phyloP scores from a whole-genome alignment of 2,329 filamentous ascomycete species.

The Chaetomium sp. region DNA sequence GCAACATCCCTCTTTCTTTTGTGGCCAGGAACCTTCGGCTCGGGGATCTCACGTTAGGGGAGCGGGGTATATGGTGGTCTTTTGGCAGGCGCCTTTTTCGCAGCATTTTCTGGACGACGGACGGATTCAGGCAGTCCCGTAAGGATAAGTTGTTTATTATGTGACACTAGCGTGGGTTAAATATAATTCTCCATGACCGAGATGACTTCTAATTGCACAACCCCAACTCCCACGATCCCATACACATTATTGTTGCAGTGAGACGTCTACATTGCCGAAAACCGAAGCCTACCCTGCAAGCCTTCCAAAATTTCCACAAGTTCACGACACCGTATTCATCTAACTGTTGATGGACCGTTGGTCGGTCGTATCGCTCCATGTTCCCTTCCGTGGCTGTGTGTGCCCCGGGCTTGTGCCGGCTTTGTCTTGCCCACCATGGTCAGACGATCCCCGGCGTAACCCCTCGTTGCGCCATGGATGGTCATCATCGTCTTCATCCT shows the following conservation, averaged over 20 bases:
- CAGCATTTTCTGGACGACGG: conserved; percentile 2
- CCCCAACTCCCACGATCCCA: neutral
- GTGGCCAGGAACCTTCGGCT: no score
- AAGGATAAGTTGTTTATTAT: neutral
- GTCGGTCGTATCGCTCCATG: conserved; percentile 12
- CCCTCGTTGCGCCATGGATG: conserved; percentile 25
- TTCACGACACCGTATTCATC: no score
- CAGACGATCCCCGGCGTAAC: conserved; percentile 8
- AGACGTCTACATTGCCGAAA: neutral
- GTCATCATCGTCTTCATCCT: conserved; percentile 19
- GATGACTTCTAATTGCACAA: neutral
- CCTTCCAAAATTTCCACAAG: neutral
- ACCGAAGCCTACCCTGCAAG: neutral
- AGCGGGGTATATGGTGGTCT: no score
- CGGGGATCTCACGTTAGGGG: no score
- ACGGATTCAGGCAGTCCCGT: neutral
- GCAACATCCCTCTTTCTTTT: no score
- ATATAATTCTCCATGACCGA: neutral
- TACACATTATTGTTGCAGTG: neutral
- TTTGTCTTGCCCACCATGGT: conserved; percentile 17
- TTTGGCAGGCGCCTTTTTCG: neutral
- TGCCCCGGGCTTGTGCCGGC: conserved; percentile 13
- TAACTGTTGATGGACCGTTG: no score
- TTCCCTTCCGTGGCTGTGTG: conserved; percentile 19
- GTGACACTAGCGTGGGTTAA: neutral